phyloP scores from a whole-genome alignment of 2,329 filamentous ascomycete species.

The Colletotrichum sp. region DNA sequence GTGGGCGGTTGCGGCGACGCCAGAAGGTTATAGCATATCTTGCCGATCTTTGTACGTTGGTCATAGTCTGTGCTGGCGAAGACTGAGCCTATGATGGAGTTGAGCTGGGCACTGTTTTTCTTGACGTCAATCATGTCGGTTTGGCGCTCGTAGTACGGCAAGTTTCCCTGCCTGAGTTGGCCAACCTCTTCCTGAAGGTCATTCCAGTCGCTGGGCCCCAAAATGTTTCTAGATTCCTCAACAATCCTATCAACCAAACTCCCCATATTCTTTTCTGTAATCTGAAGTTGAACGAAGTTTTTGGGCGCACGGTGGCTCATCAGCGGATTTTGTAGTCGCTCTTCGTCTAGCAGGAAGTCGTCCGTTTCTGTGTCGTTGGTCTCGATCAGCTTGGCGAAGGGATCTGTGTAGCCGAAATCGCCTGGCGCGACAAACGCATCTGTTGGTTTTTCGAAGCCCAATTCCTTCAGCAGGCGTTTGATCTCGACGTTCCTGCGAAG shows the following conservation, averaged over 20 bases:
- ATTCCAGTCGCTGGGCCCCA: background rate
- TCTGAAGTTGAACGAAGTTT: background rate
- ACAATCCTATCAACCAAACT: background rate
- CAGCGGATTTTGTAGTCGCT: background rate
- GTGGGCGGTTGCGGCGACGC: slow-evolving; percentile 65
- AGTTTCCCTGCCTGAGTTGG: background rate
- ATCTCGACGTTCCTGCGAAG: background rate
- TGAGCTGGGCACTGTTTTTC: background rate
- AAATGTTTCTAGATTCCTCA: background rate
- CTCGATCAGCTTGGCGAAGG: slow-evolving; percentile 32
- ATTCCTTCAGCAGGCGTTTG: background rate
- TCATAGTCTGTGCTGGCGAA: background rate
- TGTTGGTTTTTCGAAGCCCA: background rate
- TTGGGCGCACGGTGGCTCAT: background rate
- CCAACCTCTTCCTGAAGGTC: slow-evolving; percentile 11
- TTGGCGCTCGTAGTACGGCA: background rate
- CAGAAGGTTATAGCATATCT: slow-evolving; percentile 71
- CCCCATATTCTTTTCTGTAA: background rate
- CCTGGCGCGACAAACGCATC: background rate
- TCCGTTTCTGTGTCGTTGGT: background rate
- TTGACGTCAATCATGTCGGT: background rate
- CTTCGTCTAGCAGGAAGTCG: background rate
- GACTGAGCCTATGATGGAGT: background rate
- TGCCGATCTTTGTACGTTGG: slow-evolving; percentile 32
- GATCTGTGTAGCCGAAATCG: slow-evolving; percentile 1